Conservation (phyloP, 139 green algal species). For the Astrephomene gubernaculifera region DNA sequence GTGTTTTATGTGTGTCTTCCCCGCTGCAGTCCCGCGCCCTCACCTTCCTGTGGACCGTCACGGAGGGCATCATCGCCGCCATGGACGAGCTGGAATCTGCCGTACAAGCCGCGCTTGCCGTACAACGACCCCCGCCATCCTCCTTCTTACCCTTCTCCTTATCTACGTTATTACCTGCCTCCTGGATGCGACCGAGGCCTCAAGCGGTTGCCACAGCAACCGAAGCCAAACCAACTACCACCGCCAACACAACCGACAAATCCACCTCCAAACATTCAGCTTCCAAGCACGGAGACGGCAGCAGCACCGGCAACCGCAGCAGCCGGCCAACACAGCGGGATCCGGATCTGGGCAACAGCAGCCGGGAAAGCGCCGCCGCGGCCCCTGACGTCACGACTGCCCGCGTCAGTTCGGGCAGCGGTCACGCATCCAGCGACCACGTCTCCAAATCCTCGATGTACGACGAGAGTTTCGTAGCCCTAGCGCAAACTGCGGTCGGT, state of each 20-base stretch:
- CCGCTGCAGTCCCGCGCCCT: not conserved
- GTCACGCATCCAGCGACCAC: too few relatives aligned
- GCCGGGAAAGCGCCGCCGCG: not conserved
- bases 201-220: not conserved
- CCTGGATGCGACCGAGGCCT: not conserved
- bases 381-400: too few relatives aligned
- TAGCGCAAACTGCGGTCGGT: too few relatives aligned
- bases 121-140: not conserved
- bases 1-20: not conserved
- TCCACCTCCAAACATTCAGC: too few relatives aligned
- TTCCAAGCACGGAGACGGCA: not conserved
- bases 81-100: slow-evolving; percentile 20
- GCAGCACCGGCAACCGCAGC: not conserved
- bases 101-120: not conserved
- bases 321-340: not conserved
- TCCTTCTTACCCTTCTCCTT: too few relatives aligned
- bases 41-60: slow-evolving; percentile 33
- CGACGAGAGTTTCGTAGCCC: too few relatives aligned
- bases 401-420: too few relatives aligned
- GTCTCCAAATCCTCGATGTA: too few relatives aligned
- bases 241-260: not conserved
- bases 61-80: slow-evolving; percentile 1
- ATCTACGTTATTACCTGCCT: not conserved
- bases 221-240: not conserved
- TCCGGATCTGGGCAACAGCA: not conserved